phyloP scores from a whole-genome alignment of 2,329 filamentous ascomycete genomes.

The Verticillium nonalfalfae region DNA sequence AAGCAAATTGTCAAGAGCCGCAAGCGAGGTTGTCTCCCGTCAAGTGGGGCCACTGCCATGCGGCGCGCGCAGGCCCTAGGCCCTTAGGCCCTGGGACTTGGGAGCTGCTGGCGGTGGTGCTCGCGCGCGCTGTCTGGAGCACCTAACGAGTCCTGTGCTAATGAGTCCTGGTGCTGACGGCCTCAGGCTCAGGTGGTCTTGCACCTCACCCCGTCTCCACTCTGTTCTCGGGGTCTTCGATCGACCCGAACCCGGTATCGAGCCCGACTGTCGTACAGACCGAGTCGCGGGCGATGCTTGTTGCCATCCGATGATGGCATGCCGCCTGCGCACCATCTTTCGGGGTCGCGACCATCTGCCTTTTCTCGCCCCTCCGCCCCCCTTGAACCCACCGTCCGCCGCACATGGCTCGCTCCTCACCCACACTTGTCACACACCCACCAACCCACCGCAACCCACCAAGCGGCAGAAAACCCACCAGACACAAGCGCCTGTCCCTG shows the following conservation, averaged over 20 bases:
- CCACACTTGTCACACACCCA: background rate
- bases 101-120: too few relatives aligned
- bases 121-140: too few relatives aligned
- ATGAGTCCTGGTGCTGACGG: background rate
- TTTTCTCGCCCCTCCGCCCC: background rate
- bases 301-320: background rate
- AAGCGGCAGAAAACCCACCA: background rate
- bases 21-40: background rate
- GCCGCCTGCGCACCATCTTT: background rate
- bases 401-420: background rate
- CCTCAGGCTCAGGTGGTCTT: background rate
- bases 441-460: background rate
- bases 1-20: background rate
- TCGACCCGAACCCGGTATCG: background rate
- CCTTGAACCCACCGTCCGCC: background rate
- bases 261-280: background rate
- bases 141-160: too few relatives aligned
- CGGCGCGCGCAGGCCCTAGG: too few relatives aligned
- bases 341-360: background rate
- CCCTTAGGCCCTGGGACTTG: too few relatives aligned
- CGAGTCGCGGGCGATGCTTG: background rate
- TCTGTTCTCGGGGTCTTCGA: background rate
- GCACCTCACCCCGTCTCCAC: background rate
- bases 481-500: background rate
- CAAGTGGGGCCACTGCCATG: background rate